Percentiles rank a stretch among this genome's conserved stretches.
Evolutionary conservation across 2,329 filamentous ascomycete species (phyloP).

Genomic region (Paecilomyces variotii): DNA sequence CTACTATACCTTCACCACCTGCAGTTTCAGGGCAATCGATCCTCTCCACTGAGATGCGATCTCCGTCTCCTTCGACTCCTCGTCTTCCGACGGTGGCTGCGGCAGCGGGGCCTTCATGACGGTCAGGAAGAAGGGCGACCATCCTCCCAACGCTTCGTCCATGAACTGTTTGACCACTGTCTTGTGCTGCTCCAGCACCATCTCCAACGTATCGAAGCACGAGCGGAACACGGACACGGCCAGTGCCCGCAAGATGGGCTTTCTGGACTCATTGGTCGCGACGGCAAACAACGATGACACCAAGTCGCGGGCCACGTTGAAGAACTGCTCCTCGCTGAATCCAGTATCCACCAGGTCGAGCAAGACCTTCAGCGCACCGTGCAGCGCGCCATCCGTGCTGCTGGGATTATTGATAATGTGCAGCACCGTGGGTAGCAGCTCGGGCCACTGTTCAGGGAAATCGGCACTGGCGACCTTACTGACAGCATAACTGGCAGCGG

Average conservation of each 20-base stretch:
- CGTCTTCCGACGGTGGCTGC: slow-evolving; percentile 45
- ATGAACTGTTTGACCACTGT: slow-evolving; percentile 80
- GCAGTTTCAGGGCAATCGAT: slow-evolving; percentile 77
- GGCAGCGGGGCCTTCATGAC: slow-evolving; percentile 70
- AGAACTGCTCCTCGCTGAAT: slow-evolving; percentile 91
- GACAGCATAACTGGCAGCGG: slow-evolving; percentile 77
- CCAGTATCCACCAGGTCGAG: slow-evolving; percentile 87
- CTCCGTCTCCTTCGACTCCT: slow-evolving; percentile 49
- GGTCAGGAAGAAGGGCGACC: slow-evolving; percentile 83
- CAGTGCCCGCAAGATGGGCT: slow-evolving; percentile 68
- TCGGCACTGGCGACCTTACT: slow-evolving; percentile 91
- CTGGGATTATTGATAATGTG: slow-evolving; percentile 58
- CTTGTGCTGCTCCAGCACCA: slow-evolving; percentile 90
- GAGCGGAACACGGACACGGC: slow-evolving; percentile 84
- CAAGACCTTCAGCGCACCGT: slow-evolving; percentile 82
- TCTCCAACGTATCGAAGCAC: slow-evolving; percentile 92
- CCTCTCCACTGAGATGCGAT: slow-evolving; percentile 67
- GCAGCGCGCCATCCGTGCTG: slow-evolving; percentile 70
- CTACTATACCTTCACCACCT: slow-evolving; percentile 64
- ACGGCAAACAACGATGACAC: slow-evolving; percentile 77
- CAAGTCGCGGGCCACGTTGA: slow-evolving; percentile 76
- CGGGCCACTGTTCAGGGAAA: slow-evolving; percentile 93
- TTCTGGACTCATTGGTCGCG: slow-evolving; percentile 66
- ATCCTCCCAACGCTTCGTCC: slow-evolving; percentile 71
- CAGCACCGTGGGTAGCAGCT: slow-evolving; percentile 72